Conservation (phyloP, 257 asterid genomes). For the Ballota nigra region DNA sequence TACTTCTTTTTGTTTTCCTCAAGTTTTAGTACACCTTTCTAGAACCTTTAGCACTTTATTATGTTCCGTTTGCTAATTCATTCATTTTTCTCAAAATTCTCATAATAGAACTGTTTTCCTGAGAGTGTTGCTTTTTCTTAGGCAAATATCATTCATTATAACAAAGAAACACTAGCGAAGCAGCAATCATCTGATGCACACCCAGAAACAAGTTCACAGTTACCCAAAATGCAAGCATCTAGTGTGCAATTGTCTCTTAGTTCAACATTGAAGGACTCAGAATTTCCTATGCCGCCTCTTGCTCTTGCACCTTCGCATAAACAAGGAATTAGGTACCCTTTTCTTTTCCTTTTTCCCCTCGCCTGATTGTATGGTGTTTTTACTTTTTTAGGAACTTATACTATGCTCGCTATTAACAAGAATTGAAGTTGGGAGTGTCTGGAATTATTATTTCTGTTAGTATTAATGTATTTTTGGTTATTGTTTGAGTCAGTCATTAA, state of each 20-base stretch:
- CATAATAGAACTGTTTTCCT: constrained; percentile 14
- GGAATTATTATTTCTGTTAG: background rate
- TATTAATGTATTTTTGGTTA: background rate
- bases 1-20: background rate
- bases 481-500: background rate
- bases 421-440: background rate
- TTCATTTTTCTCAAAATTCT: constrained; percentile 2
- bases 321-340: constrained; percentile 62
- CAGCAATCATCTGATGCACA: constrained; percentile 40
- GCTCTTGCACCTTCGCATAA: constrained; percentile 75
- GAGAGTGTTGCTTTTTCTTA: constrained; percentile 29
- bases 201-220: constrained; percentile 37
- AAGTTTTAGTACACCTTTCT: background rate
- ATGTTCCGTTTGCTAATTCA: background rate
- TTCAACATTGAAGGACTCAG: constrained; percentile 59
- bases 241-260: constrained; percentile 34
- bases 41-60: background rate
- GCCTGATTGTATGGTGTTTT: too few relatives aligned
- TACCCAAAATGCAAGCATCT: constrained; percentile 41
- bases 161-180: constrained; percentile 58
- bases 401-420: background rate
- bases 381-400: too few relatives aligned
- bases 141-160: constrained; percentile 77
- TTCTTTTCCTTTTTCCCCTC: background rate
- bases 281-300: constrained; percentile 93